A percentile compares a stretch with the other conserved stretches of the same genome.
Evolutionary conservation across 2,329 filamentous ascomycete genomes (phyloP).

Genomic region (Fusarium paranaense): DNA sequence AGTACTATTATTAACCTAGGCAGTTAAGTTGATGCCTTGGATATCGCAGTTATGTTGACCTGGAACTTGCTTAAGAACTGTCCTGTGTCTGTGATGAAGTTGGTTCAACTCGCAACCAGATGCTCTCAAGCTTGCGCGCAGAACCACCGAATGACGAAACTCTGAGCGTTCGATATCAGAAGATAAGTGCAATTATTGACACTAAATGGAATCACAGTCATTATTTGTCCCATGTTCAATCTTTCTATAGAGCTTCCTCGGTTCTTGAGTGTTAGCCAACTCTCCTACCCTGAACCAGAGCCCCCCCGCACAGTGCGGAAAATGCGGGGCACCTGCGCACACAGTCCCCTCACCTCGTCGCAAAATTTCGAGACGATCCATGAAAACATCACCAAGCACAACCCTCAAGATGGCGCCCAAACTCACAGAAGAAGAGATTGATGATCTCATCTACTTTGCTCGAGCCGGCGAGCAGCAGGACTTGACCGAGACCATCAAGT

Average conservation of each 20-base stretch:
- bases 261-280: neutral
- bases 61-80: too few species aligned
- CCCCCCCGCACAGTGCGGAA: conserved; percentile 49
- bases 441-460: conserved; percentile 90
- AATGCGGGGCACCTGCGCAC: conserved; percentile 47
- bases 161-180: too few species aligned
- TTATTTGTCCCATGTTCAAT: neutral
- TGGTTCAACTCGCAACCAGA: too few species aligned
- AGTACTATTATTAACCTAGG: too few species aligned
- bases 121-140: too few species aligned
- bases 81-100: too few species aligned
- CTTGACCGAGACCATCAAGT: conserved; percentile 68
- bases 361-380: conserved; percentile 46
- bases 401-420: conserved; percentile 58
- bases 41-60: too few species aligned
- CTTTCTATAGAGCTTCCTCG: neutral
- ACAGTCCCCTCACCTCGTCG: conserved; percentile 54
- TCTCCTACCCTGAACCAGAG: conserved; percentile 35
- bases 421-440: conserved; percentile 82
- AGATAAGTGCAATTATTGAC: too few species aligned
- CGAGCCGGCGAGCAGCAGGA: conserved; percentile 81
- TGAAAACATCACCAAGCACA: conserved; percentile 25
- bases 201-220: too few species aligned
- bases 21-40: too few species aligned
- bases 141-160: too few species aligned